Percentiles rank a stretch among this genome's conserved stretches.
Evolutionary conservation across 176 grass and related monocot genomes (phyloP).

Genomic region (Carex parvula): DNA sequence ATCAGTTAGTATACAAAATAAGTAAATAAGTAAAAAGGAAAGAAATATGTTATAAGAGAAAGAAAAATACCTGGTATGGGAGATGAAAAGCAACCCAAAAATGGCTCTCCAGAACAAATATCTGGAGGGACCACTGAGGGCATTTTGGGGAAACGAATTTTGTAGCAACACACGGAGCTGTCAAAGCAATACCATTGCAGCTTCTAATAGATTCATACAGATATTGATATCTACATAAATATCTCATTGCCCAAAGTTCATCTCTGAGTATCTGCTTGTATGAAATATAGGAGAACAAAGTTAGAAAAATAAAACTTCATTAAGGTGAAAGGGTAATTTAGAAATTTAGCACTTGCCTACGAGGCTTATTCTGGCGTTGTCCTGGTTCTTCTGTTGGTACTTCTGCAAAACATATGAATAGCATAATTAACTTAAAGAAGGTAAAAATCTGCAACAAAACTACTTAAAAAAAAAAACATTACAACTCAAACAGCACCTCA

Average conservation of each 20-base stretch:
- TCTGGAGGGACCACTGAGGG: conserved; percentile 1
- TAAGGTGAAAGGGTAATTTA: background rate
- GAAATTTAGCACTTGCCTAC: conserved; percentile 51
- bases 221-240: conserved; percentile 31
- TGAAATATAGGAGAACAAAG: conserved; percentile 20
- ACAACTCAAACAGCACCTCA: background rate
- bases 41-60: background rate
- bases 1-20: background rate
- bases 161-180: conserved; percentile 32
- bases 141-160: conserved; percentile 32
- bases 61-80: conserved; percentile 15
- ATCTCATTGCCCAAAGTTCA: conserved; percentile 94
- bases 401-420: conserved; percentile 45
- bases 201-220: conserved; percentile 34
- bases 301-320: background rate
- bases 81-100: conserved; percentile 16
- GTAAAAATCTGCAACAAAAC: conserved; percentile 21
- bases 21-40: background rate
- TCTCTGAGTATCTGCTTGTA: conserved; percentile 83
- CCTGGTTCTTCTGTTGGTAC: conserved; percentile 64
- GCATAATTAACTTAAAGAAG: conserved; percentile 10
- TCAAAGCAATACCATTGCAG: conserved; percentile 31
- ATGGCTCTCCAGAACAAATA: conserved; percentile 15
- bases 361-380: conserved; percentile 94
- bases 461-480: conserved; percentile 1